Conservation (phyloP, 1,284 basidiomycete genomes). For the Exobasidium cylindrosporum region DNA sequence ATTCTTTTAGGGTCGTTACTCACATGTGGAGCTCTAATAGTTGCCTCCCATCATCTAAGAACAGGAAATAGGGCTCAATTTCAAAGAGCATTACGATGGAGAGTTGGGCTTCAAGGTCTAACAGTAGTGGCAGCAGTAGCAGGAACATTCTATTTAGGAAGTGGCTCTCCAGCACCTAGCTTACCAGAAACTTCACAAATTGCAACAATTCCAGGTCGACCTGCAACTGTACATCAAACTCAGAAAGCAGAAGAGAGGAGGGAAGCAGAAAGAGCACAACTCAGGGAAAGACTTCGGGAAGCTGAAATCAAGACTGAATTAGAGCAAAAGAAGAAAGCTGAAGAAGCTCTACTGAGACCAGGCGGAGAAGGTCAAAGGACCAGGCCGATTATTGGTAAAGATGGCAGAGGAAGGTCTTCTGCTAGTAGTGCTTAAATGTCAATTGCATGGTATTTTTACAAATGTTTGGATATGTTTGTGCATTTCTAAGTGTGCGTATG, state of each 20-base stretch:
- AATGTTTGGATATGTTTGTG: too few relatives aligned
- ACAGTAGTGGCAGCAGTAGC: conserved; percentile 48
- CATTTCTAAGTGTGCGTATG: too few relatives aligned
- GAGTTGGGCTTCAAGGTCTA: conserved; percentile 51
- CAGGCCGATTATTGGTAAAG: conserved; percentile 11
- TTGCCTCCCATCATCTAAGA: conserved; percentile 46
- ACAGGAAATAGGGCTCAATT: conserved; percentile 48
- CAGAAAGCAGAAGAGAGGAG: conserved; percentile 15
- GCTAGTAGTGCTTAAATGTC: too few relatives aligned
- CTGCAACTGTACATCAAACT: conserved; percentile 13
- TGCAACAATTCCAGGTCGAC: conserved; percentile 16
- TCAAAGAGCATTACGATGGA: conserved; percentile 50
- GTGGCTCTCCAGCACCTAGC: conserved; percentile 3
- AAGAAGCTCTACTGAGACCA: conserved; percentile 9
- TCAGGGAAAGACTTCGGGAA: conserved; percentile 9
- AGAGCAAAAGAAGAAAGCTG: conserved; percentile 1
- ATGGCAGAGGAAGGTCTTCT: conserved; percentile 1
- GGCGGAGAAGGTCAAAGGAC: not conserved
- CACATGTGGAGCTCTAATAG: conserved; percentile 47
- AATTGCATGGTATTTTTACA: too few relatives aligned
- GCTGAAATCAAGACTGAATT: conserved; percentile 11
- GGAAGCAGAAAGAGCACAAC: conserved; percentile 5
- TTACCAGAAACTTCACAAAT: not conserved
- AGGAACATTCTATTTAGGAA: conserved; percentile 43
- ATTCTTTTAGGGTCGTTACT: conserved; percentile 37